Conservation (phyloP, 2,329 filamentous ascomycete species). For the Diaporthe destruens region DNA sequence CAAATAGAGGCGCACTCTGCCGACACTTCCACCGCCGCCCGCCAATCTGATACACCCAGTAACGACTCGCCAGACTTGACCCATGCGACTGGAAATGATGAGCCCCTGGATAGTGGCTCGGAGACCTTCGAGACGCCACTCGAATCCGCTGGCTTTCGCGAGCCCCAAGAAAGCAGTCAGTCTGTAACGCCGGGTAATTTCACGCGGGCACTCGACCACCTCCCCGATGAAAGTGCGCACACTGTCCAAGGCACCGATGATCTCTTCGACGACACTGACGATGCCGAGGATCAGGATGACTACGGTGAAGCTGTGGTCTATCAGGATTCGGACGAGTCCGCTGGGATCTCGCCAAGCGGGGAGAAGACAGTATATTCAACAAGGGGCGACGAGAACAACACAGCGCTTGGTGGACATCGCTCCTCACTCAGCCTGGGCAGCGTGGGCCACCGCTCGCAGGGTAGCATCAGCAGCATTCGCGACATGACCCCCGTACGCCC, state of each 20-base stretch:
- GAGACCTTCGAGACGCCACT: conserved; percentile 6
- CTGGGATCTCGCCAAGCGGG: not conserved
- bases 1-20: not conserved
- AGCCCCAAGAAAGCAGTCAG: not conserved
- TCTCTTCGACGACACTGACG: conserved; percentile 49
- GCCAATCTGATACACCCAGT: not conserved
- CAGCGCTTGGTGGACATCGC: conserved; percentile 11
- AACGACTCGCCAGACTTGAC: conserved; percentile 1
- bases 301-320: conserved; percentile 34
- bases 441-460: conserved; percentile 20
- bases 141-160: not conserved
- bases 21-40: not conserved
- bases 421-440: conserved; percentile 34
- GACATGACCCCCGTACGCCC: conserved; percentile 36
- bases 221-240: conserved; percentile 45
- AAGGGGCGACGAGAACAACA: conserved; percentile 21
- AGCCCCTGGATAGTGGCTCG: conserved; percentile 13
- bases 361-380: conserved; percentile 35
- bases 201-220: conserved; percentile 24
- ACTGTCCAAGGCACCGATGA: conserved; percentile 53
- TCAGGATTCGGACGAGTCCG: not conserved
- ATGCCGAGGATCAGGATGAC: conserved; percentile 36
- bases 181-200: conserved; percentile 10
- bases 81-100: not conserved
- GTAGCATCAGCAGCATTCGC: conserved; percentile 33